Evolutionary conservation across 805 yeast genomes (phyloP), one percentile per base, ranked within the genome.

Genomic region (Pichia cephalocereana): DNA sequence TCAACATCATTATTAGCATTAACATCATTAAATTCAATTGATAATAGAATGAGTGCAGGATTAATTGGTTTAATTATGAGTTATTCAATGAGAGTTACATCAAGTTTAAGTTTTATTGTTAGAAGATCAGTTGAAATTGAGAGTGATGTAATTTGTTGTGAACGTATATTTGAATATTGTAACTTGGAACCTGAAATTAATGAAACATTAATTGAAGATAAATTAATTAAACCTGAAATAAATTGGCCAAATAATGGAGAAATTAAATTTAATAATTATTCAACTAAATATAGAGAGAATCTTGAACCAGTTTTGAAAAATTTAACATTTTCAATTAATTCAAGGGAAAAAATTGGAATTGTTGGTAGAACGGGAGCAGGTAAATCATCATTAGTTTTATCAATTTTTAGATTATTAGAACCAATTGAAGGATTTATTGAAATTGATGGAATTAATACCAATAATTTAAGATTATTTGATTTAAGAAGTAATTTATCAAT

Each of bases 81-180:
- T 50, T 82, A 80, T 60, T 79, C 86, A 0, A 61, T 82, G 45
- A 74, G 74, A 50, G 74, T 80, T 8, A 79, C 85, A 0, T 64
- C 67, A 17, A 67, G 78, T 5, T 69, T 82, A 56, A 74, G 70
- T 56, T 70, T 73, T 65, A 72, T 81, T 48, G 84, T 82, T 8
- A 69, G 84, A 57, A 70, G 72, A 62, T 69, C 81, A 6, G 86
- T 81, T 28, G 82, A 79, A 55, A 76, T 80, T 41, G 87, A 82
- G 59, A 70, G 81, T 8, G 79, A 74, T 55, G 70, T 79, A 48
- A 84, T 82, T 38, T 86, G 96, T 18, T 96, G 95, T 41, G 99
- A 91, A 70, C 82, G 99, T 69, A 82, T 91, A 46, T 74, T 86
- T 66, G 99, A 91, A 65, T 91, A 90, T 65, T 78, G 95, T 37